Conservation (phyloP, 176 grass and related monocot species). For the Avena atlantica region DNA sequence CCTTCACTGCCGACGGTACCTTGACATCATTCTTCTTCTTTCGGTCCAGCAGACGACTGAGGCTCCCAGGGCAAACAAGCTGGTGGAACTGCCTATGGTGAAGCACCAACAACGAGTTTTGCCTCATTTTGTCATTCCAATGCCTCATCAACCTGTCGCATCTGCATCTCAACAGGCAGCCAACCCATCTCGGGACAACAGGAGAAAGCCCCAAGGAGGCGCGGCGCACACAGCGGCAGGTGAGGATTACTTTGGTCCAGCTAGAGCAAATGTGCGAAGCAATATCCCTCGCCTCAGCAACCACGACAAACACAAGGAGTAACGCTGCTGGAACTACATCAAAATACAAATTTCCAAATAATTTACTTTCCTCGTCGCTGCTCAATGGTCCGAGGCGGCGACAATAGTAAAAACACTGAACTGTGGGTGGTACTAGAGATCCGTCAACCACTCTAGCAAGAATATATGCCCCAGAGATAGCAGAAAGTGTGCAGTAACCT, state of each 20-base stretch:
- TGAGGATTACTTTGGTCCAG: not conserved
- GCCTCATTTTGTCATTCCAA: slow-evolving; percentile 12
- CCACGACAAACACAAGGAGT: not conserved
- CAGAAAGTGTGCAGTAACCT: not conserved
- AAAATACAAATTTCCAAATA: not conserved
- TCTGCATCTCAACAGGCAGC: not conserved
- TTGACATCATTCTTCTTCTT: not conserved
- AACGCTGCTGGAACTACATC: not conserved
- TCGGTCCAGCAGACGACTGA: not conserved
- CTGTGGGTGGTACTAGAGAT: no score
- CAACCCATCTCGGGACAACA: not conserved
- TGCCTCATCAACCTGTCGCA: not conserved
- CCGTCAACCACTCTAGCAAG: no score
- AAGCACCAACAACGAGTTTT: not conserved
- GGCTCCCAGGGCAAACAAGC: not conserved
- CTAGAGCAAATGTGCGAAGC: slow-evolving; percentile 22
- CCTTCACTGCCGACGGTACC: not conserved
- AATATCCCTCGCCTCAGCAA: slow-evolving; percentile 6
- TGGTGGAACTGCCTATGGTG: not conserved
- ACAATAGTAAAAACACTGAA: no score
- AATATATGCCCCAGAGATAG: not conserved
- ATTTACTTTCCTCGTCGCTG: no score
- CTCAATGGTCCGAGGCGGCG: no score
- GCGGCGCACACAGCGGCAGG: not conserved
- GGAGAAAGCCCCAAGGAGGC: not conserved